Base-by-base conservation (phyloP, 2,329 filamentous ascomycete species). In the Magnaporthales sp. region DNA sequence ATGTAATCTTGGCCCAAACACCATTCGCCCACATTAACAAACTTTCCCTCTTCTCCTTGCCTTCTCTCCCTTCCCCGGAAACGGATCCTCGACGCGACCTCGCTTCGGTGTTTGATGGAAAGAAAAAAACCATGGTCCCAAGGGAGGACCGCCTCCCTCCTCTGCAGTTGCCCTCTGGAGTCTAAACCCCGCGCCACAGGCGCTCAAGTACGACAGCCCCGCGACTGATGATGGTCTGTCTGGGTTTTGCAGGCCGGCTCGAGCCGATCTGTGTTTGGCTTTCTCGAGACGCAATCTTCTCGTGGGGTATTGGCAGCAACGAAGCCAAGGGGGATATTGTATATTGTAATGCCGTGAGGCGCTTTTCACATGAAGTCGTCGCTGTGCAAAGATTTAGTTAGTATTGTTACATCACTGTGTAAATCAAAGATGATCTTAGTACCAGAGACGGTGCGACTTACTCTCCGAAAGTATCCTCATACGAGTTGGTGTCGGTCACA, bases 381-480 rank as follows among this genome's bases (percentile, higher is more conserved):
- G 74, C 88, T 90, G 67, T 9, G 46, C 38, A 31, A 46, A 5
- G 13, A 27, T 32, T 11, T 19, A 31, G 26, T 29, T 4, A 32
- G 51, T 6, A 60, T 24, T 22, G 38, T 65, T 66, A 27, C n/a
- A n/a, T 65, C 30, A 26, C 62, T 64, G 11, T 19, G 9, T n/a
- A 4, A 7, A 0, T 15, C 7, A 7, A 38, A 22, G 6, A n/a
- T n/a, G n/a, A 22, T 8, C 4, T 22, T 24, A 56, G n/a, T 56
- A 8, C 51, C 13, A 58, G 9, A 32, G 26, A n/a, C 54, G 30
- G 30, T 62, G 60, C 29, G 30, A 89, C 92, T 84, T 83, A 92
- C 86, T 96, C 94, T 80, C 91, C 94, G 75, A 92, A 92, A 68
- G 77, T 82, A 56, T 93, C 90, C 31, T 92, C 91, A 74, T 98